phyloP scores from a whole-genome alignment of 345 rosid genomes.

The Geranium brycei region DNA sequence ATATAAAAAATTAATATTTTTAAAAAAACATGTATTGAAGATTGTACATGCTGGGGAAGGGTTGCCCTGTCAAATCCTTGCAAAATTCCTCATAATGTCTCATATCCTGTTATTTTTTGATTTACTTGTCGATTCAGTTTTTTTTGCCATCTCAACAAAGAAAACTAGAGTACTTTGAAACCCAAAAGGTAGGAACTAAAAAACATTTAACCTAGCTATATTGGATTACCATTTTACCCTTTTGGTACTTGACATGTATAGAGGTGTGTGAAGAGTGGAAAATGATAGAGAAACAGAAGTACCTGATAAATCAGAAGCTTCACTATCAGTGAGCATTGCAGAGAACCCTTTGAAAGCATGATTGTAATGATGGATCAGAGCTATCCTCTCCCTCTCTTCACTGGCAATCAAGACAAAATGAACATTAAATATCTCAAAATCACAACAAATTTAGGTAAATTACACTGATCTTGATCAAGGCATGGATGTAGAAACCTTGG shows the following conservation, averaged over 20 bases:
- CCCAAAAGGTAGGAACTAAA: too few relatives aligned
- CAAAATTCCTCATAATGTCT: too few relatives aligned
- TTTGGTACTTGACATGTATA: background rate
- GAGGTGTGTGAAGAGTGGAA: background rate
- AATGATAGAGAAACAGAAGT: background rate
- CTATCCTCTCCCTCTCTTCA: conserved; percentile 28
- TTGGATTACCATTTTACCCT: background rate
- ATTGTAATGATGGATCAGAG: conserved; percentile 35
- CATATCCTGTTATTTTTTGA: too few relatives aligned
- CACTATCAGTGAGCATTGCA: conserved; percentile 52
- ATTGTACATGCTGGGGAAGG: too few relatives aligned
- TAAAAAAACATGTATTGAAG: too few relatives aligned
- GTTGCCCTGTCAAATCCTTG: too few relatives aligned
- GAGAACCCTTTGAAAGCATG: conserved; percentile 74
- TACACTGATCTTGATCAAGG: background rate
- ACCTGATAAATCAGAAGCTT: conserved; percentile 59
- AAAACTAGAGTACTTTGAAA: too few relatives aligned
- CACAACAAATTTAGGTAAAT: background rate
- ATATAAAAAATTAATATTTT: too few relatives aligned
- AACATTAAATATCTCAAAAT: background rate
- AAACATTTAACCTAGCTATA: background rate
- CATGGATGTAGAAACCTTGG: conserved; percentile 21
- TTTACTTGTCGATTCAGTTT: too few relatives aligned
- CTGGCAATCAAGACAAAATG: conserved; percentile 14
- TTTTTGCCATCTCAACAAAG: too few relatives aligned